Base-by-base conservation (phyloP, 768 basidiomycete species). In the Rhizopogon salebrosus region DNA sequence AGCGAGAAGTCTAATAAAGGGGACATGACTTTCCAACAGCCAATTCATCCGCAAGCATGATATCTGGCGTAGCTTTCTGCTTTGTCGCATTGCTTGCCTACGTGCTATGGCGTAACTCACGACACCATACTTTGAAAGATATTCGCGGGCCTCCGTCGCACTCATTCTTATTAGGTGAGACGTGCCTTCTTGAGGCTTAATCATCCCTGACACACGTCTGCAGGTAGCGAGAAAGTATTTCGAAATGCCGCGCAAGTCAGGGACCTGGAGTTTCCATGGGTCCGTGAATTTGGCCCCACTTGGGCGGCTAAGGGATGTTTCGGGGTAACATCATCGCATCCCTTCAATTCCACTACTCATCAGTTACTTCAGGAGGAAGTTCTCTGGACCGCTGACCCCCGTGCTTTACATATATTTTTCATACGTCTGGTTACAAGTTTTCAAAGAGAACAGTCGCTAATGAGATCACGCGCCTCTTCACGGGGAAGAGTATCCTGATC, bases 211-310 rank as follows among this genome's bases (percentile, higher is more conserved):
- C 7, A 27, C 18, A 41, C 45, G 10, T 34, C 7, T 48, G 16
- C 22, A 68, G 69, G 69, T 18, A 59, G 59, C 43, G 61, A 66
- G 10, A 52, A 53, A 26, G 55, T 59, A 4, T 13, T 64, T 46
- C 54, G 53, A 24, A 45, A 54, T 22, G 59, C 67, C 22, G 49
- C 58, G 22, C 57, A 69, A 37, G 62, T 67, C 6, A 68, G 69
- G 34, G 69, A 70, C 39, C 41, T 64, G 6, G 65, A 66, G 20
- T 65, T 65, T 48, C 27, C 51, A 18, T 69, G 65, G 65, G 55
- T 56, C 40, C 55, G 56, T 10, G 56, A 60, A 48, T 70, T 64
- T 22, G 69, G 69, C 10, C 51, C 48, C 7, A 63, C 62, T 6
- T 65, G 61, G 57, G 57, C 57, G 36, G 52, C 40, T 3, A 54